Conservation (phyloP, 1,284 basidiomycete species). For the Porogramme epimiltina region DNA sequence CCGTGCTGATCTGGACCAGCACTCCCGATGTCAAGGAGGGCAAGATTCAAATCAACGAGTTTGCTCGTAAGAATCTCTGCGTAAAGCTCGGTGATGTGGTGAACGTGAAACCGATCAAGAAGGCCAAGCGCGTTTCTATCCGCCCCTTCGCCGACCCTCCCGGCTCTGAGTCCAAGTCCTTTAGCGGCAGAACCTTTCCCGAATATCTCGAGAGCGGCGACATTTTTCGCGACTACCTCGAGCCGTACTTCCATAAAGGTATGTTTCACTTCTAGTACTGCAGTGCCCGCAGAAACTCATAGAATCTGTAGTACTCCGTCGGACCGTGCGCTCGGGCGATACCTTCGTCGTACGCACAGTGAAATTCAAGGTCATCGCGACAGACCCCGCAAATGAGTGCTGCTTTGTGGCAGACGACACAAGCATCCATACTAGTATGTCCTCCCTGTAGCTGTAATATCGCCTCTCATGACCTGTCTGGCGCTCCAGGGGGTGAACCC, state of each 20-base stretch:
- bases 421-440: constrained; percentile 86
- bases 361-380: constrained; percentile 98
- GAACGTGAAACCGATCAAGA: constrained; percentile 97
- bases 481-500: constrained; percentile 85
- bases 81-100: constrained; percentile 97
- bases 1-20: constrained; percentile 93
- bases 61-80: constrained; percentile 97
- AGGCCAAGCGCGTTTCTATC: constrained; percentile 97
- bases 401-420: constrained; percentile 98
- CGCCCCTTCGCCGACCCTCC: constrained; percentile 98
- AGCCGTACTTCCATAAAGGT: constrained; percentile 99
- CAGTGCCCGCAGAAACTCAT: not conserved
- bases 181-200: too few relatives aligned
- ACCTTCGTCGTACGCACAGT: constrained; percentile 99
- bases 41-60: constrained; percentile 98
- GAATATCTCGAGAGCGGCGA: constrained; percentile 98
- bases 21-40: constrained; percentile 97
- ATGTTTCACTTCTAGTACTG: constrained; percentile 16
- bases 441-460: not conserved
- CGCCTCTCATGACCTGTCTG: constrained; percentile 11
- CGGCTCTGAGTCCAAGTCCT: too few relatives aligned
- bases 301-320: constrained; percentile 72
- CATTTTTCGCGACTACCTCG: constrained; percentile 98
- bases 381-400: constrained; percentile 92
- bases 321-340: constrained; percentile 94